Evolutionary conservation across 2,329 filamentous ascomycete genomes (phyloP), one percentile per base, ranked within the genome.

Genomic region (Beauveria varroae): DNA sequence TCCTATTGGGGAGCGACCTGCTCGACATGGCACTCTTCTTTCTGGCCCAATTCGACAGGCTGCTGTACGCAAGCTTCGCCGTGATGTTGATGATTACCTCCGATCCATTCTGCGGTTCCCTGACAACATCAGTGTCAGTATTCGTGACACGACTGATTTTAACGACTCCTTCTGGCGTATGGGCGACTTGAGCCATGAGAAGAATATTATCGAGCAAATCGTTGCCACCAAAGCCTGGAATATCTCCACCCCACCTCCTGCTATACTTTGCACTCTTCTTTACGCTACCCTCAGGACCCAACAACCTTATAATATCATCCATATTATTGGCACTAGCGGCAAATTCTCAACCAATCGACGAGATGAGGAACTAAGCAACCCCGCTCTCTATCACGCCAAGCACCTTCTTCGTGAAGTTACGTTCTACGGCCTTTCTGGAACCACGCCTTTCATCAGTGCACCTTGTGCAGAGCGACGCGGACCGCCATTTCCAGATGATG

Each of bases 311-410:
- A 78, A 79, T 66, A 78, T 84, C 44, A 79, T 82, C 67, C 77
- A 81, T 43, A 73, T 86, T 0, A 70, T 86, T 52, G 78, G 76
- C 64, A 68, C 81, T 40, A 84, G 77, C 54, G 78, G 80, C 7
- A 74, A 74, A 50, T 68, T 85, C 57, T 82, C 81, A 2, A 68
- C 70, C 12, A 79, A 72, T 22, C 76, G 83, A 47, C 76, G 79
- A 30, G 71, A 72, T 3, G 83, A 86, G 65, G 76, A 78, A 34
- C 68, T 72, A n/a, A 68, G 70, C 1, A 81, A 79, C 63, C 82
- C 83, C 1, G 72, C 79, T 1, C 70, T 86, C 22, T 81, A 81
- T 66, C 76, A 77, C 7, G 81, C 81, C 28, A 86, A 86, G 67
- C 67, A 83, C 16, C 71, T 86, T 20, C 73, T 86, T 12, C 74